phyloP scores from a whole-genome alignment of 2,329 filamentous ascomycete genomes.

The Herpomyces periplanetae region DNA sequence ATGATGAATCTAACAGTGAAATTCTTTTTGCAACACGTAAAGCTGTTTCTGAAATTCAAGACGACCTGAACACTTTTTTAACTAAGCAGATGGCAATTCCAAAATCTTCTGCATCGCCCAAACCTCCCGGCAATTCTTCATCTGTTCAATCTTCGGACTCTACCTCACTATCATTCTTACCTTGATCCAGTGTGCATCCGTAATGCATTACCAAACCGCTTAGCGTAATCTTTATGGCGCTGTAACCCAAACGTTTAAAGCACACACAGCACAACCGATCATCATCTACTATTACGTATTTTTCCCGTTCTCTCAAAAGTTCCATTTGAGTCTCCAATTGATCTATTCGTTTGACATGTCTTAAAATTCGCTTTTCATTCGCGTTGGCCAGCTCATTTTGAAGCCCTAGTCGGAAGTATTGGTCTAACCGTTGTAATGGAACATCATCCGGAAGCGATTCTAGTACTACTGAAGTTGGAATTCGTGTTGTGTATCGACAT shows the following conservation, averaged over 20 bases:
- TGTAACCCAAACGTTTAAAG: slow-evolving; percentile 62
- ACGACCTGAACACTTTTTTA: slow-evolving; percentile 24
- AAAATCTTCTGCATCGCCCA: slow-evolving; percentile 12
- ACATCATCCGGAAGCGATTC: slow-evolving; percentile 46
- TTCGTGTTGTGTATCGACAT: slow-evolving; percentile 60
- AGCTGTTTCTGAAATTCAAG: slow-evolving; percentile 19
- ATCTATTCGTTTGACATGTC: slow-evolving; percentile 33
- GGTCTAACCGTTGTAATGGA: slow-evolving; percentile 36
- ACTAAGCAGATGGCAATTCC: slow-evolving; percentile 36
- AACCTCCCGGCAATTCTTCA: slow-evolving; percentile 1
- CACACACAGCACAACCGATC: slow-evolving; percentile 70
- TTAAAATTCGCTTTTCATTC: slow-evolving; percentile 38
- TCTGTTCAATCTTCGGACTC: slow-evolving; percentile 1
- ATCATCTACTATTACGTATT: slow-evolving; percentile 38
- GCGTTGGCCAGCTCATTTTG: slow-evolving; percentile 43
- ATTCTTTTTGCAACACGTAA: slow-evolving; percentile 17
- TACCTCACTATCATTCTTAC: slow-evolving; percentile 5
- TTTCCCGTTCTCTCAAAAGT: slow-evolving; percentile 17
- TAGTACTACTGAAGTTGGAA: slow-evolving; percentile 54
- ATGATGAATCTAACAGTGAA: too few relatives aligned
- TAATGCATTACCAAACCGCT: slow-evolving; percentile 16
- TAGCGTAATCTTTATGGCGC: slow-evolving; percentile 57
- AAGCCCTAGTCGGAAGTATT: slow-evolving; percentile 70
- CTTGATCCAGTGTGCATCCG: slow-evolving; percentile 11
- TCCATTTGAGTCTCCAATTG: slow-evolving; percentile 33